A percentile compares a stretch with the other conserved stretches of the same genome.
phyloP scores from a whole-genome alignment of 768 basidiomycete species.

The Lactifluus pinguis region DNA sequence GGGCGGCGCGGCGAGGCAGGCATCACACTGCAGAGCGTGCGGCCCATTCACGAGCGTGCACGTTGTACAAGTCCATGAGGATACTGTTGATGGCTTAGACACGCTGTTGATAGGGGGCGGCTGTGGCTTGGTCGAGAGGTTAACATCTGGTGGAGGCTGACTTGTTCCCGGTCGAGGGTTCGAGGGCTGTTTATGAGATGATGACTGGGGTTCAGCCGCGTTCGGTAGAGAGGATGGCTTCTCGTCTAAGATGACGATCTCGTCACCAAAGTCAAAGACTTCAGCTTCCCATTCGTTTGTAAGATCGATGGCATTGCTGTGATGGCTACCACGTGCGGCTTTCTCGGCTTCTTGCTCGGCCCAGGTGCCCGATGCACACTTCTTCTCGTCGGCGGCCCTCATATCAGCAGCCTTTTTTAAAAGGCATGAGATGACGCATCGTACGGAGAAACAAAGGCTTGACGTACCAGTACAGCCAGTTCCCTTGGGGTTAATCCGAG shows the following conservation, averaged over 20 bases:
- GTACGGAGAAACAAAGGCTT: not conserved
- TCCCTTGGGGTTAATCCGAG: conserved; percentile 53
- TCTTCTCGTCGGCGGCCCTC: conserved; percentile 60
- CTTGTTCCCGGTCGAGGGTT: not conserved
- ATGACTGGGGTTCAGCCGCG: conserved; percentile 14
- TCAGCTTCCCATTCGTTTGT: conserved; percentile 30
- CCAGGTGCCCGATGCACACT: conserved; percentile 54
- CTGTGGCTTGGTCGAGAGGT: not conserved
- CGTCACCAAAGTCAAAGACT: conserved; percentile 23
- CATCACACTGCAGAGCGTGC: conserved; percentile 44
- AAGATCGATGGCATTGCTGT: conserved; percentile 52
- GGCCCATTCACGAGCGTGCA: conserved; percentile 60
- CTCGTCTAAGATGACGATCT: conserved; percentile 26
- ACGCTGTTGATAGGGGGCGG: conserved; percentile 12
- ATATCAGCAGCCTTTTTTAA: conserved; percentile 73
- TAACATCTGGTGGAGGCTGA: not conserved
- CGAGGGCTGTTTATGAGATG: conserved; percentile 3
- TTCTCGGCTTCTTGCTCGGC: conserved; percentile 57
- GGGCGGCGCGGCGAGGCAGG: conserved; percentile 37
- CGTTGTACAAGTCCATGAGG: conserved; percentile 42
- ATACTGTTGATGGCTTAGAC: not conserved
- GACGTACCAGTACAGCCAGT: conserved; percentile 57
- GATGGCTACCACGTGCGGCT: conserved; percentile 58
- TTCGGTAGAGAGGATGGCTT: conserved; percentile 2
- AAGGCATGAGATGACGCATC: not conserved